phyloP scores from a whole-genome alignment of 2,329 filamentous ascomycete species.

The Epicoccum sorghinum region DNA sequence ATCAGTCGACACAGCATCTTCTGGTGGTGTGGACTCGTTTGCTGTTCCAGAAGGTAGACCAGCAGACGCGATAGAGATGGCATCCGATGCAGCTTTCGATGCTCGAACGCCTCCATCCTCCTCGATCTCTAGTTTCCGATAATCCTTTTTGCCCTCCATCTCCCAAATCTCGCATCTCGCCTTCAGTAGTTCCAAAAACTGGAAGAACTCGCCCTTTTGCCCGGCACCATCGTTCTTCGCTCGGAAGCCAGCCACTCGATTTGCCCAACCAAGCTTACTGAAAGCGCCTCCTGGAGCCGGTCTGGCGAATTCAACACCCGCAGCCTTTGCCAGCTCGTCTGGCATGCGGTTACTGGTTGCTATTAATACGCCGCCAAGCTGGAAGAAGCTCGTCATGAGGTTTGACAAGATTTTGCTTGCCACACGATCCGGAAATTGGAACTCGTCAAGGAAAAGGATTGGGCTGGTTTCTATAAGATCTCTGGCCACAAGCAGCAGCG shows the following conservation, averaged over 20 bases:
- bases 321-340: slow-evolving; percentile 77
- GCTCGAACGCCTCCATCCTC: slow-evolving; percentile 10
- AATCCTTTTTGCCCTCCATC: slow-evolving; percentile 77
- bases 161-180: slow-evolving; percentile 84
- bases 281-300: slow-evolving; percentile 48
- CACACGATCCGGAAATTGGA: slow-evolving; percentile 79
- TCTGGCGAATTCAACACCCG: slow-evolving; percentile 70
- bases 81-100: neutral
- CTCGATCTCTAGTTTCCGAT: slow-evolving; percentile 58
- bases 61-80: slow-evolving; percentile 1
- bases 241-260: slow-evolving; percentile 58
- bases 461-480: slow-evolving; percentile 77
- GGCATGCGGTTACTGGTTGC: slow-evolving; percentile 85
- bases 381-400: slow-evolving; percentile 80
- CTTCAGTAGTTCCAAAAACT: slow-evolving; percentile 76
- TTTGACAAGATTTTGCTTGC: slow-evolving; percentile 80
- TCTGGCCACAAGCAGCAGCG: slow-evolving; percentile 74
- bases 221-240: slow-evolving; percentile 45
- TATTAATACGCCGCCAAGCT: slow-evolving; percentile 78
- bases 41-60: neutral
- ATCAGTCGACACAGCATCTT: neutral
- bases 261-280: slow-evolving; percentile 45
- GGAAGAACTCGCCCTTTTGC: slow-evolving; percentile 72
- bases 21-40: slow-evolving; percentile 2
- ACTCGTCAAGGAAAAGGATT: slow-evolving; percentile 81